A percentile compares a stretch with the other conserved stretches of the same genome.
Conservation (phyloP, 305 asterid genomes). For the Fraxinus platypoda region DNA sequence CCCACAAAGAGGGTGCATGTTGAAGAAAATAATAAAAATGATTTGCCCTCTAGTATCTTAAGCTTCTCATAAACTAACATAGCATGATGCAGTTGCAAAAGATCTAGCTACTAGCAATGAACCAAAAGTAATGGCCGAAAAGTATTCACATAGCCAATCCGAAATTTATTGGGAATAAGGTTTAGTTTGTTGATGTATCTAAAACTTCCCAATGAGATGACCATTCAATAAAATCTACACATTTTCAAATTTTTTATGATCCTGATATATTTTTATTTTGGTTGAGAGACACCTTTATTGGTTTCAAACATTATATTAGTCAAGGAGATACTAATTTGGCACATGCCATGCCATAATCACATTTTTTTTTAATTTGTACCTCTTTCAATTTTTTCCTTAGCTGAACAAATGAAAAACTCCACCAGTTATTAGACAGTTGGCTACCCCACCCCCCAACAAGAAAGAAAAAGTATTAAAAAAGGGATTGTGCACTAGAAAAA, state of each 20-base stretch:
- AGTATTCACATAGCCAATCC: neutral
- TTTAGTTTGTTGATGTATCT: neutral
- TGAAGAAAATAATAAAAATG: neutral
- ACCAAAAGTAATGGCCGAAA: neutral
- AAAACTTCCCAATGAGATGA: neutral
- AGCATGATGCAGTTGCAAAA: neutral
- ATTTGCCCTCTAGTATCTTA: neutral
- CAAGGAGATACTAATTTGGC: neutral
- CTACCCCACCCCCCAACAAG: neutral
- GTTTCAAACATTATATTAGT: neutral
- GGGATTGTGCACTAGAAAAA: neutral
- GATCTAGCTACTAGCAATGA: neutral
- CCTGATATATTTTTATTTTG: neutral
- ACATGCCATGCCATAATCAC: neutral
- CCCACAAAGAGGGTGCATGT: neutral
- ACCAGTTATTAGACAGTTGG: neutral
- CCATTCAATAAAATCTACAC: neutral
- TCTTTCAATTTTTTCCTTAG: neutral
- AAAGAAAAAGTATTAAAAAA: neutral
- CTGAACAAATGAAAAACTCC: neutral
- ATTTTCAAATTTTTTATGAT: neutral
- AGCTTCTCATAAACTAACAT: neutral
- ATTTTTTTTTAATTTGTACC: neutral
- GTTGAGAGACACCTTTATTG: neutral
- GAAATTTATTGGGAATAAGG: neutral